Evolutionary conservation across 768 basidiomycete species (phyloP).

Genomic region (Kockovaella imperatae): DNA sequence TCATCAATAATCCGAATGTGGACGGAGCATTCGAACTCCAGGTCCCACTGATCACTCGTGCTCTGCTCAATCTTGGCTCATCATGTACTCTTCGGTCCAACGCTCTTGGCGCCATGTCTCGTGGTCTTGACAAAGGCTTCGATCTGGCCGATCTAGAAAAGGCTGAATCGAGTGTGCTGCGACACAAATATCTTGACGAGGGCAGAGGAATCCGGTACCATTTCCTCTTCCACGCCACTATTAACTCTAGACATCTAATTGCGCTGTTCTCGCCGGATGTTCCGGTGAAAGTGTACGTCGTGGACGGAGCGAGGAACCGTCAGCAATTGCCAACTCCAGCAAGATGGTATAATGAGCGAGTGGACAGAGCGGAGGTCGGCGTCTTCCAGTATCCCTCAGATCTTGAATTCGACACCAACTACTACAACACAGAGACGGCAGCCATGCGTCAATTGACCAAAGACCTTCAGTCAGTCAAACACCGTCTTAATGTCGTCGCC

Average conservation of each 20-base stretch:
- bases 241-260: constrained; percentile 72
- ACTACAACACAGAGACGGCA: constrained; percentile 67
- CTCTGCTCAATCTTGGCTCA: constrained; percentile 73
- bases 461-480: constrained; percentile 70
- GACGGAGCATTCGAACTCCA: constrained; percentile 92
- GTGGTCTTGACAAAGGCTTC: constrained; percentile 72
- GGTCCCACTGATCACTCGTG: constrained; percentile 75
- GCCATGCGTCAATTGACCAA: constrained; percentile 81
- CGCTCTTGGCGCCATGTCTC: constrained; percentile 61
- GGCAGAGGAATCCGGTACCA: constrained; percentile 67
- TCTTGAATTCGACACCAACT: constrained; percentile 51
- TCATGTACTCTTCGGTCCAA: constrained; percentile 63
- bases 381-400: constrained; percentile 57
- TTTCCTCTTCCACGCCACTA: constrained; percentile 79
- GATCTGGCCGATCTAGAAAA: constrained; percentile 74
- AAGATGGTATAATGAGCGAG: constrained; percentile 61
- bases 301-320: constrained; percentile 80
- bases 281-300: constrained; percentile 68
- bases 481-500: constrained; percentile 55
- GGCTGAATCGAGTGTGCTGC: constrained; percentile 53
- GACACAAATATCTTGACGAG: constrained; percentile 64
- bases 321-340: constrained; percentile 72
- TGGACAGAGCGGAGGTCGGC: constrained; percentile 50
- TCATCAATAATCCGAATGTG: constrained; percentile 88
- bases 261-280: constrained; percentile 73